Base-by-base conservation (phyloP, 495 filamentous ascomycete species). In the Podospora tetraspora region DNA sequence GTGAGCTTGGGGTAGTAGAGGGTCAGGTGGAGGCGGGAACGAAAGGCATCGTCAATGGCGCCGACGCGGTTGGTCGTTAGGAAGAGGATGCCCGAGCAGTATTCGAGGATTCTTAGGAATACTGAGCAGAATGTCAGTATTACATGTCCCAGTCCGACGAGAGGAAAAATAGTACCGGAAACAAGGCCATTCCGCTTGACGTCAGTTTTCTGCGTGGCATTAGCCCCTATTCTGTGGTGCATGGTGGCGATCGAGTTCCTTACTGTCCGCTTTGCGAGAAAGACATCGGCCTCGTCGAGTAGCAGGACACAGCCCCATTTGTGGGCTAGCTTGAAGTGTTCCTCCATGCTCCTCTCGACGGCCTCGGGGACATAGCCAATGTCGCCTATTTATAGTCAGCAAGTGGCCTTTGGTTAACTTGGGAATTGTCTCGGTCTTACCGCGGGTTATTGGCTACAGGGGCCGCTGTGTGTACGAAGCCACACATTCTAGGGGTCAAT, bases 201-300 rank as follows among this genome's bases (percentile, higher is more conserved):
- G 57, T 87, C 81, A 11, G 57, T 61, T 23, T 73, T 68, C 1
- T 66, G 27, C 23, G 10, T 16, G 1, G 24, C 7, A 3, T n/a
- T 19, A 43, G 27, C 19, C 16, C 10, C 23, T 21, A 24, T 5
- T 7, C 12, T 9, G 10, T 22, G 1, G 10, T 22, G 1, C 24
- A 29, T 5, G 19, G 6, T 30, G 12, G 21, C 0, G 32, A n/a
- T 3, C 8, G 1, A 22, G 62, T 60, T 12, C 12, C 70, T n/a
- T 61, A 72, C 70, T 34, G 68, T 68, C 1, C 86, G 77, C 66
- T 81, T 71, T n/a, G 81, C 77, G 0, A 89, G 76, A 66, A 88
- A 89, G 1, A 88, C 79, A 61, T 88, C 86, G 1, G 82, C 84
- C 74, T 89, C 85, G 65, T 88, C 86, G 0, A 88, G 72, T 0